Evolutionary conservation across 202 grass and related monocot genomes (phyloP), one percentile per base, ranked within the genome.

Genomic region (Zizania palustris): DNA sequence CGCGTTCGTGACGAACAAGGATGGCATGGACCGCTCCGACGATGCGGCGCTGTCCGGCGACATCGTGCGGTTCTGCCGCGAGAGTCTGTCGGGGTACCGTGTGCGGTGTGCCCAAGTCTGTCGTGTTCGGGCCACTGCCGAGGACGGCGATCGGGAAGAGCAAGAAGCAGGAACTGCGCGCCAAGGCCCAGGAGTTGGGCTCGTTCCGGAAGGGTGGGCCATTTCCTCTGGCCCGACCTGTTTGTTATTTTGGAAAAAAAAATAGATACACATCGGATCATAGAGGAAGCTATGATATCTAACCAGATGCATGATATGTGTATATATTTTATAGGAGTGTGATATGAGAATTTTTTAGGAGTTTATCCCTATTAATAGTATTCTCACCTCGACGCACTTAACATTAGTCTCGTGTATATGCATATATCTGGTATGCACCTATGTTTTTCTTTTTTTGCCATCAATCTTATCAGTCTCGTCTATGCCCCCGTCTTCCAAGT

Each of bases 81-180:
- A 90, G 50, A 90, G 82, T 64, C 69, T 98, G 57, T 91, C 96
- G 5, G 89, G 88, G 0, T 98, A 98, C 16, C 93, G 96, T 91
- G 89, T 98, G n/a, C 16, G 92, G 96, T 91, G 89, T 98, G n/a
- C 96, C 96, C 5, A 98, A 98, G 68, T 98, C 96, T 3, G 89
- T 98, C 0, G 78, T 98, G 72, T 98, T 98, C 15, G 91, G 96
- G 34, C 66, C 87, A 19, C 83, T 98, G 77, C 96, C 96, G 0
- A 98, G 95, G 89, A 98, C 96, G 9, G 91, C 96, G 1, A 98
- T 91, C 0, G 96, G 91, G 21, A 98, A 95, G 85, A 90, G 95
- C 58, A 98, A 98, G 85, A 98, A 98, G 87, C 87, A 98, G 48
- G 87, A 93, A 78, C 80, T 98, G 62, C 89, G 96, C 44, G 44